Percentiles rank a stretch among this genome's conserved stretches.
These are phyloP conservation scores for Diplocarpon mali DNA, from an alignment of 2,329 filamentous ascomycete species.

Conservation along the genomic window DNA sequence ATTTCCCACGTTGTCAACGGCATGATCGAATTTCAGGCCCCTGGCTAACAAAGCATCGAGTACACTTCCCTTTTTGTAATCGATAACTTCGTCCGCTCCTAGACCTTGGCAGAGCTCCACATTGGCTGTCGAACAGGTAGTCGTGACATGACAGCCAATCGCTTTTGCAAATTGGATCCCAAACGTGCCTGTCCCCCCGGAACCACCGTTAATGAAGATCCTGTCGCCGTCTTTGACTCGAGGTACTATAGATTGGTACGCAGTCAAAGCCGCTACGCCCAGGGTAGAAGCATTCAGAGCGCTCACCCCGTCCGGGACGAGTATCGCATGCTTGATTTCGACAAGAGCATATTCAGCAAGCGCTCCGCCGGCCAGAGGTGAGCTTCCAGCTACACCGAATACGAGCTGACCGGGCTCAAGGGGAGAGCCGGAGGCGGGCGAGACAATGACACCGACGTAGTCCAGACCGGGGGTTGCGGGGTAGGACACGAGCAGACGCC, in stretches of 20 bases:
- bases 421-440: constrained; percentile 5
- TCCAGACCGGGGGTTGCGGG: constrained; percentile 34
- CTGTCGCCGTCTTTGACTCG: constrained; percentile 37
- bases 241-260: constrained; percentile 30
- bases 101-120: constrained; percentile 43
- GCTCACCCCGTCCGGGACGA: constrained; percentile 13
- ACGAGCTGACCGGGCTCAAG: constrained; percentile 13
- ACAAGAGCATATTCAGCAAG: constrained; percentile 10
- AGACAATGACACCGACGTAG: constrained; percentile 14
- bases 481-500: constrained; percentile 29
- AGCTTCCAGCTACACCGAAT: constrained; percentile 29
- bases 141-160: constrained; percentile 46
- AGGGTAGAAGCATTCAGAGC: constrained; percentile 10
- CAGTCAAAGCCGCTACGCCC: constrained; percentile 14
- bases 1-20: constrained; percentile 19
- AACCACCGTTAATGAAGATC: constrained; percentile 55
- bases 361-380: constrained; percentile 8
- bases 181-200: constrained; percentile 48
- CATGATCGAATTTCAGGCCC: constrained; percentile 15
- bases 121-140: constrained; percentile 47
- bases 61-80: constrained; percentile 15
- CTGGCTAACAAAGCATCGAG: constrained; percentile 8
- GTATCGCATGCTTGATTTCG: not conserved
- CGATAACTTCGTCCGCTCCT: constrained; percentile 35
- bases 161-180: constrained; percentile 53